Percentiles rank a stretch among this genome's conserved stretches.
phyloP scores from a whole-genome alignment of 305 asterid genomes.

The Fraxinus velutina region DNA sequence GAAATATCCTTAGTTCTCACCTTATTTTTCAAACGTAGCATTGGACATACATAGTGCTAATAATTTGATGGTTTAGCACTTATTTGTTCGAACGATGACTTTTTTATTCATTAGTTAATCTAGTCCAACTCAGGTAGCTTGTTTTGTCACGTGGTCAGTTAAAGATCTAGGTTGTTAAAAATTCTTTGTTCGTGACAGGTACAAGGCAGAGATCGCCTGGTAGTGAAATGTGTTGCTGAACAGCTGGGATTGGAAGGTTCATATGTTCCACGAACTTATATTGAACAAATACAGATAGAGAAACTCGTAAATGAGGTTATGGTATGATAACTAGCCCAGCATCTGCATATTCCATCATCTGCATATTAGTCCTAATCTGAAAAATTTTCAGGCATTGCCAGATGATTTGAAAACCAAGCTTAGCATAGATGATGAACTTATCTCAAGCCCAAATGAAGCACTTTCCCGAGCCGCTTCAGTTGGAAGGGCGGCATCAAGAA shows the following conservation, averaged over 20 bases:
- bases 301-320: constrained; percentile 88
- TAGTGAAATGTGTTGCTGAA: constrained; percentile 64
- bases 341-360: constrained; percentile 15
- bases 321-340: constrained; percentile 51
- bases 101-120: not conserved
- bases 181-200: constrained; percentile 47
- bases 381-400: constrained; percentile 70
- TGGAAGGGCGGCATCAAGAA: constrained; percentile 54
- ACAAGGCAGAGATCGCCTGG: constrained; percentile 84
- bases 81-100: not conserved
- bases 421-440: constrained; percentile 80
- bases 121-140: not conserved
- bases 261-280: constrained; percentile 82
- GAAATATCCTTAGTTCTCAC: not conserved
- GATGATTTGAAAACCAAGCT: constrained; percentile 89
- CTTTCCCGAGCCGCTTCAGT: constrained; percentile 77
- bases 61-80: not conserved
- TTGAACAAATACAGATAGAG: constrained; percentile 96
- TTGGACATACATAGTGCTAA: not conserved
- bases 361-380: constrained; percentile 28
- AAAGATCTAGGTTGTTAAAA: constrained; percentile 4
- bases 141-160: not conserved
- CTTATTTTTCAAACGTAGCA: not conserved
- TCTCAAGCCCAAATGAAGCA: constrained; percentile 82
- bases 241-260: constrained; percentile 90